Conservation (phyloP, 371 early-diverging fungal genomes). For the Mucor ambiguus region DNA sequence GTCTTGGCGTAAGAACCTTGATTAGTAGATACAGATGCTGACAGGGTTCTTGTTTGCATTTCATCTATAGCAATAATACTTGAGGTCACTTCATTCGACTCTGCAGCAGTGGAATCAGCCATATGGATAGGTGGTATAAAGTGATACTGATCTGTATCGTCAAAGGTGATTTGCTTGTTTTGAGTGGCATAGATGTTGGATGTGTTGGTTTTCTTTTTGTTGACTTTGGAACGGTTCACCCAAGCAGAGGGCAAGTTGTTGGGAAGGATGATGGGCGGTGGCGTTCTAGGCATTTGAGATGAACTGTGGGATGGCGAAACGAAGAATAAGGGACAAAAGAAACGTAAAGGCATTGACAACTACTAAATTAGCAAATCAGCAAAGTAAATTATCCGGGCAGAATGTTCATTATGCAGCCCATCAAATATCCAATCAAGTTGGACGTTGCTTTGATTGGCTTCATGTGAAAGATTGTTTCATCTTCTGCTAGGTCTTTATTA, state of each 20-base stretch:
- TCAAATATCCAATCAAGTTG: neutral
- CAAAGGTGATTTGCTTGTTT: constrained; percentile 4
- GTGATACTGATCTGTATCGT: neutral
- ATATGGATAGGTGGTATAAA: neutral
- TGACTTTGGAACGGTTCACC: constrained; percentile 7
- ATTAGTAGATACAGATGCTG: neutral
- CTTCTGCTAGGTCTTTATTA: neutral
- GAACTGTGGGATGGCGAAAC: neutral
- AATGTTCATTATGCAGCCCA: neutral
- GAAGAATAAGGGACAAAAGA: neutral
- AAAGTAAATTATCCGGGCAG: neutral
- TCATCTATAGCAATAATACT: constrained; percentile 1
- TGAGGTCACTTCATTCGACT: neutral
- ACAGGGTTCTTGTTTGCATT: neutral
- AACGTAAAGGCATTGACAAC: neutral
- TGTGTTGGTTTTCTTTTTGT: neutral
- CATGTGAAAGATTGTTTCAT: neutral
- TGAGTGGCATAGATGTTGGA: neutral
- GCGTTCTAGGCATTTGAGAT: constrained; percentile 12
- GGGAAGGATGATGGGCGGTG: constrained; percentile 10
- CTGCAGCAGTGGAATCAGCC: neutral
- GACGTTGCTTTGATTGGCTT: neutral
- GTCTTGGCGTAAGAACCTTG: neutral
- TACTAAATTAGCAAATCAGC: neutral
- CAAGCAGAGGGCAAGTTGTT: neutral